These are phyloP conservation scores for Podospora sp. DNA, from an alignment of 495 filamentous ascomycete genomes.

Conservation along the genomic window DNA sequence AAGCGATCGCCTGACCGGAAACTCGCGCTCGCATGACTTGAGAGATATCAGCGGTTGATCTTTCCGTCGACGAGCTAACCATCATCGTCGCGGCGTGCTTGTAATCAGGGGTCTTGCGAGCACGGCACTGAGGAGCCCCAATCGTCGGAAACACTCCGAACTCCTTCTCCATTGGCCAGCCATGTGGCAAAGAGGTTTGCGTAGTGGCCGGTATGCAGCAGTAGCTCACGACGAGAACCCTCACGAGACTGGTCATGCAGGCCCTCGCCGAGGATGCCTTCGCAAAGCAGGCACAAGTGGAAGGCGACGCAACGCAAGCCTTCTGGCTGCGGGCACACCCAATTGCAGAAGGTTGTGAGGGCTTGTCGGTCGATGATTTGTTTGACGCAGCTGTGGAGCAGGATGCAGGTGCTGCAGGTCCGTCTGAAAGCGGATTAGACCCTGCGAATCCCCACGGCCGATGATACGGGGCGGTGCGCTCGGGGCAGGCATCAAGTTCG, in stretches of 20 bases:
- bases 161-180: constrained; percentile 7
- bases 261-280: constrained; percentile 6
- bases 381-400: constrained; percentile 24
- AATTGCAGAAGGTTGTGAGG: constrained; percentile 24
- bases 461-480: constrained; percentile 25
- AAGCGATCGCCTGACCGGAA: neutral
- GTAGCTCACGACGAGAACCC: neutral
- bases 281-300: constrained; percentile 16
- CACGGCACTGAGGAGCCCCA: neutral
- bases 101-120: neutral
- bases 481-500: constrained; percentile 22
- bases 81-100: neutral
- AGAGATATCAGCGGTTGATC: neutral
- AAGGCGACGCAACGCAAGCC: constrained; percentile 13
- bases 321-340: constrained; percentile 17
- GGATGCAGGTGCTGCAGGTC: constrained; percentile 31
- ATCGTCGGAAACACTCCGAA: neutral
- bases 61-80: neutral
- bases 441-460: constrained; percentile 24
- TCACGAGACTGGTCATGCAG: constrained; percentile 18
- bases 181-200: constrained; percentile 12
- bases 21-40: neutral
- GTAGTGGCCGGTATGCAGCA: constrained; percentile 1
- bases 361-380: constrained; percentile 28
- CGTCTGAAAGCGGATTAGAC: constrained; percentile 29